Percentiles rank a stretch among this genome's conserved stretches.
These are phyloP conservation scores for Flammula alnicola DNA, from an alignment of 1,284 basidiomycete species.

Conservation along the genomic window DNA sequence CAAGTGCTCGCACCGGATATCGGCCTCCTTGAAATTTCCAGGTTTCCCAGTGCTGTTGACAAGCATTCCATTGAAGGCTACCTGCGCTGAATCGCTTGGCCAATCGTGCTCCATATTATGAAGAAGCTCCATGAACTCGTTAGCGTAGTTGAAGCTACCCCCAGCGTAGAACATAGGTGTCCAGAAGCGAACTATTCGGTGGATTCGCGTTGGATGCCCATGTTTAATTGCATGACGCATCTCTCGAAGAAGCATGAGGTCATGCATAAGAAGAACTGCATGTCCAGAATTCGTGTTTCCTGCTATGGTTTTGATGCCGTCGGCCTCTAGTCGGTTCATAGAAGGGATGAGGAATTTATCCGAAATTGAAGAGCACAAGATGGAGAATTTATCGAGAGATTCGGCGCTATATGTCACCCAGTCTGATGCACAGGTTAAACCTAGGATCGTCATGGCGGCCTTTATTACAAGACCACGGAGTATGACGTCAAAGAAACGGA, in stretches of 20 bases:
- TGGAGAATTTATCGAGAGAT: neutral
- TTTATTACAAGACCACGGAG: conserved; percentile 17
- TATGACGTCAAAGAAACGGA: conserved; percentile 25
- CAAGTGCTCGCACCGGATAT: conserved; percentile 24
- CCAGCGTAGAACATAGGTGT: conserved; percentile 30
- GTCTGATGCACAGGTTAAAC: neutral
- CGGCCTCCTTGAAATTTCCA: conserved; percentile 17
- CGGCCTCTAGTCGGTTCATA: conserved; percentile 5
- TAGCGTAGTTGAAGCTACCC: conserved; percentile 29
- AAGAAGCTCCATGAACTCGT: conserved; percentile 30
- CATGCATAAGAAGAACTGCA: conserved; percentile 23
- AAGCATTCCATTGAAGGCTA: conserved; percentile 22
- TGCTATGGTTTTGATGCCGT: conserved; percentile 8
- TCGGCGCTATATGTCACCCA: too few species aligned
- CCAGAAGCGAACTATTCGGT: conserved; percentile 24
- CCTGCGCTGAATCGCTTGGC: conserved; percentile 14
- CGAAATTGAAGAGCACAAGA: neutral
- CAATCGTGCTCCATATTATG: conserved; percentile 27
- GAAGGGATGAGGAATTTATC: conserved; percentile 4
- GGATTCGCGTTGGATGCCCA: conserved; percentile 24
- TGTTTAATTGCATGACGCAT: conserved; percentile 24
- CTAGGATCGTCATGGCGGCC: neutral
- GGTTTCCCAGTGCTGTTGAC: conserved; percentile 21
- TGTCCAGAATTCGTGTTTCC: conserved; percentile 18
- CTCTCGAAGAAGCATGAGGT: conserved; percentile 25